phyloP scores from a whole-genome alignment of 192 early-diverging fungal species.

The Rhizophlyctis rosea region DNA sequence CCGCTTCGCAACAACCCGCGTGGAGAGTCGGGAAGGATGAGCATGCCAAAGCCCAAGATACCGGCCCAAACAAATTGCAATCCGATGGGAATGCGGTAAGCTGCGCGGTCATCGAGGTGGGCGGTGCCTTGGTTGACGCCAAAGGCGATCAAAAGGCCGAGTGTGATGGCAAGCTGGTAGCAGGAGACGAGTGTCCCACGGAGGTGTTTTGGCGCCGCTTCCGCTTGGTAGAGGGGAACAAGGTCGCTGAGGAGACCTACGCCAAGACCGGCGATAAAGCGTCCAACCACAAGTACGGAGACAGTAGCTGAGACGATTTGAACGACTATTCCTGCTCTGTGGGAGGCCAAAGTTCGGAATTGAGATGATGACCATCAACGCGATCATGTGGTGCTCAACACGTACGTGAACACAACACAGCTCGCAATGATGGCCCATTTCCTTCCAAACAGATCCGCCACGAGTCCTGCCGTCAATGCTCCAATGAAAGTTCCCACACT shows the following conservation, averaged over 20 bases:
- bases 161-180: conserved; percentile 47
- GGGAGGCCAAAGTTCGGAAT: not conserved
- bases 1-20: conserved; percentile 21
- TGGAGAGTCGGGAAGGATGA: conserved; percentile 38
- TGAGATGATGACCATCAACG: not conserved
- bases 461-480: conserved; percentile 60
- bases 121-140: conserved; percentile 27
- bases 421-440: conserved; percentile 67
- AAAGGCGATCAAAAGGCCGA: conserved; percentile 36
- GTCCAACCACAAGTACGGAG: conserved; percentile 36
- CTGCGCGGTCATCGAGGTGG: conserved; percentile 17
- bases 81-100: conserved; percentile 31
- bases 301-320: conserved; percentile 30
- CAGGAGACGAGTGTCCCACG: conserved; percentile 37
- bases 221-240: conserved; percentile 47
- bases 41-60: conserved; percentile 27
- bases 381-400: not conserved
- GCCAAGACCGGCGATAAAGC: conserved; percentile 42
- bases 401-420: conserved; percentile 30
- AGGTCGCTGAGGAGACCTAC: conserved; percentile 41
- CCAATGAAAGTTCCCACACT: conserved; percentile 75
- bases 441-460: conserved; percentile 67
- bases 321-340: conserved; percentile 29
- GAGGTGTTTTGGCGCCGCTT: conserved; percentile 41
- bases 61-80: conserved; percentile 28